phyloP scores from a whole-genome alignment of 768 basidiomycete genomes.

The Mrakia blollopis region DNA sequence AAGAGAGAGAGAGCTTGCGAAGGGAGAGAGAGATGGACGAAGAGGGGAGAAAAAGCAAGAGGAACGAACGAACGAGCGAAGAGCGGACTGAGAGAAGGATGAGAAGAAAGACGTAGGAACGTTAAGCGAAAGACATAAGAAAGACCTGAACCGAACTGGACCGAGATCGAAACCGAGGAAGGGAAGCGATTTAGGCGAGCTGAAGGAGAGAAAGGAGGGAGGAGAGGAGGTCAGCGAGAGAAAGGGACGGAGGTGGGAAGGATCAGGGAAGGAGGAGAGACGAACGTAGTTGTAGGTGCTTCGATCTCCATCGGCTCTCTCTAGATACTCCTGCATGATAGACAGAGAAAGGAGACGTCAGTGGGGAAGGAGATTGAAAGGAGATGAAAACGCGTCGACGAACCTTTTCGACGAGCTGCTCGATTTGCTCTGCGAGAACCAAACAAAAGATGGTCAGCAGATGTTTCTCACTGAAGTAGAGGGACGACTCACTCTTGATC shows the following conservation, averaged over 20 bases:
- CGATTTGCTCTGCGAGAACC: constrained; percentile 51
- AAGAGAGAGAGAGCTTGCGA: not conserved
- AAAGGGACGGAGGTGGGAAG: not conserved
- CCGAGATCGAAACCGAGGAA: not conserved
- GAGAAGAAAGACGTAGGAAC: too few relatives aligned
- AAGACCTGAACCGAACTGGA: not conserved
- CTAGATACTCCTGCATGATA: constrained; percentile 95
- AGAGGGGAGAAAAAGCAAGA: not conserved
- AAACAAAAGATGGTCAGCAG: constrained; percentile 31
- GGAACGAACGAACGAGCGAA: not conserved
- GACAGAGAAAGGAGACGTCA: not conserved
- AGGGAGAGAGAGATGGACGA: not conserved
- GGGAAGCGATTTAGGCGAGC: constrained; percentile 2
- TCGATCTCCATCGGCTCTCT: constrained; percentile 83
- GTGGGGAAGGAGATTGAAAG: not conserved
- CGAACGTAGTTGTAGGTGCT: constrained; percentile 76
- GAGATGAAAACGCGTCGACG: not conserved
- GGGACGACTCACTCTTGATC: constrained; percentile 29
- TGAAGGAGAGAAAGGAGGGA: not conserved
- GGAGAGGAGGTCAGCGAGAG: not conserved
- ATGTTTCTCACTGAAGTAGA: constrained; percentile 34
- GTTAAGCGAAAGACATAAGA: not conserved
- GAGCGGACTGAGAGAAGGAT: not conserved
- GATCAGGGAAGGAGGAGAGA: not conserved
- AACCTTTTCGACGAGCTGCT: constrained; percentile 76